phyloP scores from a whole-genome alignment of 345 rosid species.

The Camelina neglecta region DNA sequence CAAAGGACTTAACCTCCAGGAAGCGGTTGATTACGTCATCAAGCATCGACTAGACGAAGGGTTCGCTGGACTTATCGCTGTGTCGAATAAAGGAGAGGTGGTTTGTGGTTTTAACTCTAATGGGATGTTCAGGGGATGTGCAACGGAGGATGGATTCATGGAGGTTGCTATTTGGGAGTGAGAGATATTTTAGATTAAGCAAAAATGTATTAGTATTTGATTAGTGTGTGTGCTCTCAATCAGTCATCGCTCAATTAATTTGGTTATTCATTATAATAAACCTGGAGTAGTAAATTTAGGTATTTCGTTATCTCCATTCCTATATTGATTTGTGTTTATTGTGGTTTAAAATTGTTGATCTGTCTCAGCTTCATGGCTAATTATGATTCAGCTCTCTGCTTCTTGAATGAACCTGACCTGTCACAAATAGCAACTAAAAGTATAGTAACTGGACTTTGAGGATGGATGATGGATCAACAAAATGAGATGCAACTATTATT shows the following conservation, averaged over 20 bases:
- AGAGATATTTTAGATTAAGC: background rate
- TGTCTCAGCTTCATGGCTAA: background rate
- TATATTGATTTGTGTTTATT: slow-evolving; percentile 5
- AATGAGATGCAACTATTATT: background rate
- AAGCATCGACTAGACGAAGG: slow-evolving; percentile 85
- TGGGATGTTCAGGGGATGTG: slow-evolving; percentile 93
- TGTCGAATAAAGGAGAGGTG: slow-evolving; percentile 82
- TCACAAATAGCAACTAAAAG: slow-evolving; percentile 9
- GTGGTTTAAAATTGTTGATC: background rate
- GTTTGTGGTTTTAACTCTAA: slow-evolving; percentile 78
- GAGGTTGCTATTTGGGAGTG: slow-evolving; percentile 80
- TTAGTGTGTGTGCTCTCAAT: slow-evolving; percentile 25
- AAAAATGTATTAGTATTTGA: background rate
- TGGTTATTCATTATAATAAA: slow-evolving; percentile 7
- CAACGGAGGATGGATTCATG: slow-evolving; percentile 89
- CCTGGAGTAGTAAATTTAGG: background rate
- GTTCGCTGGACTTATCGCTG: slow-evolving; percentile 88
- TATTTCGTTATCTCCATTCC: background rate
- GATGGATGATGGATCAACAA: background rate
- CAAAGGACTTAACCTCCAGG: slow-evolving; percentile 75
- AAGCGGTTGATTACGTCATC: slow-evolving; percentile 81
- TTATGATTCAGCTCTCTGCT: background rate
- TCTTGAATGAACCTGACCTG: slow-evolving; percentile 21
- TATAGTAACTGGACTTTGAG: background rate
- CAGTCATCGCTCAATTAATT: background rate